Evolutionary conservation across 2,329 filamentous ascomycete species (phyloP), one percentile per base, ranked within the genome.

Genomic region (Alternaria sp.): DNA sequence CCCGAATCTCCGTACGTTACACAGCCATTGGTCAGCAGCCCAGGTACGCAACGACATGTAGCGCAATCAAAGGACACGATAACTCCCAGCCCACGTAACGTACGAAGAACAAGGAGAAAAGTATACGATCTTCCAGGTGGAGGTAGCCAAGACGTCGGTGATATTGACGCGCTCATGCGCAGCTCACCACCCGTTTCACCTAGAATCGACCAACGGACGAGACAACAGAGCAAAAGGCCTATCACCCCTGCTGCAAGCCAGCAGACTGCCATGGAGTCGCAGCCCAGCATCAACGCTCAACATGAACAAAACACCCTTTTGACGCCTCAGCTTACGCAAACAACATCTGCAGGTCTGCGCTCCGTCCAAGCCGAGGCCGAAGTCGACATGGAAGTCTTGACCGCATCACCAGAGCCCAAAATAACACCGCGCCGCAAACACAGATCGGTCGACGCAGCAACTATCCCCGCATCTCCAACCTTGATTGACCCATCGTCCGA

Each of bases 281-380:
- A 79, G 47, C 30, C 65, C 15, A 64, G 64, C 10, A 51, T 60
- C 4, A 28, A 9, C 6, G 3, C 44, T 9, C 67, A 73, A 28
- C 55, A 68, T 12, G 69, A 71, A 26, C 70, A 74, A 17, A 70
- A 30, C 26, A 49, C 80, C 7, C 78, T 77, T 9, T 69, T 77
- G 21, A 81, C 78, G 8, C 80, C 81, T 6, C 74, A 79, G 52
- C 73, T 78, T 25, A 82, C 80, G 0, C 80, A 82, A 64, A 59
- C 50, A 12, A 76, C 69, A 3, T 73, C 70, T 32, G 43, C 66
- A 6, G 68, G 61, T 9, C 51, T 71, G 0, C 66, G 36, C n/a
- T 70, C 72, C 2, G 64, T 68, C 54, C 65, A 78, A 17, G 70
- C 77, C 7, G 62, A 68, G 3, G 21, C 63, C 5, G 61, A 67